Evolutionary conservation across 1,284 basidiomycete species (phyloP), one percentile per base, ranked within the genome.

Genomic region (Trametes versicolor): DNA sequence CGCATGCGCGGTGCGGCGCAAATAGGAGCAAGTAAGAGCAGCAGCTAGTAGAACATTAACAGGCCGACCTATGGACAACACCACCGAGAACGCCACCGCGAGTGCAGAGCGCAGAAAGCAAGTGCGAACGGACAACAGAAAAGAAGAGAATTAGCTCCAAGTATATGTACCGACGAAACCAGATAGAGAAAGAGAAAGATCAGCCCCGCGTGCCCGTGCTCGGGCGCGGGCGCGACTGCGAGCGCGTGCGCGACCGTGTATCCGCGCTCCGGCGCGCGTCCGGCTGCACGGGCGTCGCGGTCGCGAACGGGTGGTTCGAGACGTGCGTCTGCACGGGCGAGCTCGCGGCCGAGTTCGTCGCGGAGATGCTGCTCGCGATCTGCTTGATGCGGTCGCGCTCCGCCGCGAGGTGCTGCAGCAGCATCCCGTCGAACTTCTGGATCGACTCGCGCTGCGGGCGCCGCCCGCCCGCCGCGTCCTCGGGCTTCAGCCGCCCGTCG

Each of bases 331-430:
- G 55, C 51, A 68, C 68, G 21, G 68, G 68, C 60, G 68, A 66
- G 63, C 50, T 64, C 63, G 68, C 57, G 34, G 65, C 60, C 29
- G 68, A 69, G 45, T 62, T 62, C 57, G 72, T 29, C 48, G 48
- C 48, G 12, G 48, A 73, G 54, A 75, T 73, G 69, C 74, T 77
- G 58, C 62, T 82, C 60, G 92, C 87, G 73, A 93, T 92, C 76
- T 86, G 81, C 79, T 84, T 88, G 72, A 93, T 83, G 47, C 85
- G 87, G 72, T 91, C 88, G 79, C 87, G 88, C 78, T 93, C 84
- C 58, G 86, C 82, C 77, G 90, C 88, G 80, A 93, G 89, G 75
- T 93, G 91, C 75, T 89, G 85, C 60, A 87, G 77, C 59, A 93
- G 78, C 85, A 93, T 84, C 69, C 90, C 92, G 74, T 93, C 91